Base-by-base conservation (phyloP, 2,329 filamentous ascomycete genomes). In the Aquanectria penicillioides region DNA sequence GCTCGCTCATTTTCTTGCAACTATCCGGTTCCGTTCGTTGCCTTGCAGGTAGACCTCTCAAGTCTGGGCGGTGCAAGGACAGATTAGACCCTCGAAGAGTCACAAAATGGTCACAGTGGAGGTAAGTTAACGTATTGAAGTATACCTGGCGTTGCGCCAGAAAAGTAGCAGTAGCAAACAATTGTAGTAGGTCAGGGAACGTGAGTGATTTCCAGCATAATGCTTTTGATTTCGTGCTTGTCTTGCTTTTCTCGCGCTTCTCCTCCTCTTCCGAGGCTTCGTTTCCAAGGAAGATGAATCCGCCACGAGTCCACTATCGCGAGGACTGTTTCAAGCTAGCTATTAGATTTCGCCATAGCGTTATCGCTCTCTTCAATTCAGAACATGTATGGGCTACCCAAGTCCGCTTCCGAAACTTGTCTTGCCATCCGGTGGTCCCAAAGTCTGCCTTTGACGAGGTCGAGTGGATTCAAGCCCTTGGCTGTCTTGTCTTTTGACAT, bases 331-430 rank as follows among this genome's bases (percentile, higher is more conserved):
- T 69, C 71, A 72, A 73, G 71, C 71, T 72, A 71, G 71, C 70
- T 72, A 71, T 73, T 72, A 71, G 69, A 72, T 72, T 73, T 73
- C 71, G 69, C 71, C 67, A 71, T 73, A 72, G 71, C 71, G 65
- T 73, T 67, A 68, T 72, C 69, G 71, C 71, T 73, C 70, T 71
- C 66, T 48, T 69, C 68, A 69, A 69, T 68, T 70, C 65, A 68
- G 68, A 64, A 64, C 61, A 59, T 68, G 62, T 59, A 62, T 57
- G 48, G 61, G 62, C 57, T 66, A 47, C 38, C 59, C 64, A 64
- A 69, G 49, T 70, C 64, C 68, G 66, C 64, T 69, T 70, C 62
- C 62, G 66, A 67, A 63, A 57, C 66, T 67, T 51, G 57, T 51
- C 60, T 64, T 67, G 63, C 66, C 57, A 57, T 63, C 23, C 20